Conservation (phyloP, 768 basidiomycete species). For the Favolaschia claudopus region DNA sequence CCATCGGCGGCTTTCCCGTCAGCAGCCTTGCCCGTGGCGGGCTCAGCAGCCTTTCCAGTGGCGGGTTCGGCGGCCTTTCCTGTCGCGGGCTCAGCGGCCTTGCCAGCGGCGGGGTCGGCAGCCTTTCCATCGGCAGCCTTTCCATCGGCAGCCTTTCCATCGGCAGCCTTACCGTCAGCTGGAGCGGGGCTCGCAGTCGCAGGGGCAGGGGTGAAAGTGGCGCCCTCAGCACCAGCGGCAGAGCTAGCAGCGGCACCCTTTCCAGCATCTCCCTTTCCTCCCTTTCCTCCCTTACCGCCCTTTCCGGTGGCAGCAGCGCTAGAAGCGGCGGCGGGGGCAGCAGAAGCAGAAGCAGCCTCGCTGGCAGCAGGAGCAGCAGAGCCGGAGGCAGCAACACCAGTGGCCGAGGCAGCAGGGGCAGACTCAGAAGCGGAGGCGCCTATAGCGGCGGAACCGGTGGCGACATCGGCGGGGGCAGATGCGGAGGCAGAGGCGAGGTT, state of each 20-base stretch:
- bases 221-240: not conserved
- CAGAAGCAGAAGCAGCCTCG: not conserved
- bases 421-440: not conserved
- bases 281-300: not conserved
- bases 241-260: not conserved
- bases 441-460: not conserved
- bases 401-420: not conserved
- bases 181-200: not conserved
- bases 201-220: not conserved
- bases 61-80: not conserved
- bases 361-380: not conserved
- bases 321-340: not conserved
- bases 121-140: too few species aligned
- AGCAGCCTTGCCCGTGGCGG: not conserved
- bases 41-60: not conserved
- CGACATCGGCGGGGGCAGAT: slow-evolving; percentile 10
- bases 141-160: too few species aligned
- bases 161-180: slow-evolving; percentile 14
- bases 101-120: too few species aligned
- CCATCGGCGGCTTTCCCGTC: not conserved
- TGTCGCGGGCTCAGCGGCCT: too few species aligned
- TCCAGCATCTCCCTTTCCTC: not conserved
- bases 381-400: not conserved
- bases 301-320: too few species aligned
- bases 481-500: not conserved